phyloP scores from a whole-genome alignment of 2,329 filamentous ascomycete species.

The Ceratocystis smalleyi region DNA sequence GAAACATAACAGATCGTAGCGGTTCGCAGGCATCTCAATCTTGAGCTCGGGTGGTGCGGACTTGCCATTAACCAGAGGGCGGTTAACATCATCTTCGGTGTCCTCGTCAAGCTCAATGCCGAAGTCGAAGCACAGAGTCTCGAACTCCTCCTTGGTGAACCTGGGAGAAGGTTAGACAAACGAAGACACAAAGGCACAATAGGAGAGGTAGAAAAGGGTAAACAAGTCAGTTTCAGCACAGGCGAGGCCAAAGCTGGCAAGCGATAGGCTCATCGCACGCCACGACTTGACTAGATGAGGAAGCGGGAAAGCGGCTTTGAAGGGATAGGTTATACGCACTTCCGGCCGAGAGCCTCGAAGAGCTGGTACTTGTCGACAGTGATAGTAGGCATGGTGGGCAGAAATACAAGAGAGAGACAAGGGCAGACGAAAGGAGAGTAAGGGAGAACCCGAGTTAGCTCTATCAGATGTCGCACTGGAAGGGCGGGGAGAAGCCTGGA shows the following conservation, averaged over 20 bases:
- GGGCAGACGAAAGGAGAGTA: not conserved
- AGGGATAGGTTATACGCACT: slow-evolving; percentile 36
- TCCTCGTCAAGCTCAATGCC: slow-evolving; percentile 97
- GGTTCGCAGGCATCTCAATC: slow-evolving; percentile 94
- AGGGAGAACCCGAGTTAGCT: not conserved
- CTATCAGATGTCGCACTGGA: not conserved
- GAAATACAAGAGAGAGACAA: not conserved
- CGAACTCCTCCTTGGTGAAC: slow-evolving; percentile 86
- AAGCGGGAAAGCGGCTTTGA: not conserved
- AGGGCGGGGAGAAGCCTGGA: not conserved
- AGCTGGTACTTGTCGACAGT: slow-evolving; percentile 90
- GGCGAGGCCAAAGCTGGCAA: not conserved
- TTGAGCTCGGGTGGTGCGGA: slow-evolving; percentile 87
- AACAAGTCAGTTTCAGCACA: too few species aligned
- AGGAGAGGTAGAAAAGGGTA: slow-evolving; percentile 7
- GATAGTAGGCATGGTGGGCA: slow-evolving; percentile 73
- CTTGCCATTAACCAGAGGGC: slow-evolving; percentile 58
- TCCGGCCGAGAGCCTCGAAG: slow-evolving; percentile 78
- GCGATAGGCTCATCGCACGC: not conserved
- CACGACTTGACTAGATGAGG: not conserved
- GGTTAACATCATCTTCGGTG: slow-evolving; percentile 53
- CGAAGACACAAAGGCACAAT: not conserved
- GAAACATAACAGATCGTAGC: slow-evolving; percentile 90
- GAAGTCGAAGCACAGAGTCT: slow-evolving; percentile 96
- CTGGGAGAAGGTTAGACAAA: slow-evolving; percentile 28